Percentiles rank a stretch among this genome's conserved stretches.
Conservation (phyloP, 2,329 filamentous ascomycete genomes). For the Fusarium penzigii region DNA sequence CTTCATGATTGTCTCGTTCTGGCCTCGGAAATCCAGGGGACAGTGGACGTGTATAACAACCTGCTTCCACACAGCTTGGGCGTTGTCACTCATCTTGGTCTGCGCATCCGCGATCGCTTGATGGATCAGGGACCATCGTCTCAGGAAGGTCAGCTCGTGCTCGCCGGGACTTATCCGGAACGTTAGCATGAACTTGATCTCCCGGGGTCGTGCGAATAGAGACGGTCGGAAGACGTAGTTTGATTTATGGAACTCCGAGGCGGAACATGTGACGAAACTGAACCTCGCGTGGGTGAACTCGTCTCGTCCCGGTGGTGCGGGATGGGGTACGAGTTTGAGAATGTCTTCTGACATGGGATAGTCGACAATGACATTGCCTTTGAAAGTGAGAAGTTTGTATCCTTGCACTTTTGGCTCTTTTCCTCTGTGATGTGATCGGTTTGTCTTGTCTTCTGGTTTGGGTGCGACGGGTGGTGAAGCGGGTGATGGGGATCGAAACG, state of each 20-base stretch:
- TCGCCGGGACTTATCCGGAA: too few relatives aligned
- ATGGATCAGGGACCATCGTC: background rate
- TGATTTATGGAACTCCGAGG: background rate
- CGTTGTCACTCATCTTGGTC: too few relatives aligned
- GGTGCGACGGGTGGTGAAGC: too few relatives aligned
- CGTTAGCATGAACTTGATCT: constrained; percentile 1
- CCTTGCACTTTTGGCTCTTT: background rate
- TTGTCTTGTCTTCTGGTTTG: too few relatives aligned
- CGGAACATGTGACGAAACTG: background rate
- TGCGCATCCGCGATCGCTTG: too few relatives aligned
- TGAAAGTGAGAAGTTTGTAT: background rate
- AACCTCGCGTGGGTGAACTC: constrained; percentile 7
- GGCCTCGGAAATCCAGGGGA: too few relatives aligned
- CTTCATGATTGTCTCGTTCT: too few relatives aligned
- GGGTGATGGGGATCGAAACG: too few relatives aligned
- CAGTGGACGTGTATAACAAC: background rate
- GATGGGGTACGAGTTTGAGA: background rate
- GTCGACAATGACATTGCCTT: background rate
- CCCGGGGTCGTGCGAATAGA: background rate
- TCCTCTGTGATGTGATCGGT: too few relatives aligned
- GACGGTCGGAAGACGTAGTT: background rate
- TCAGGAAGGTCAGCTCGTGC: accelerated
- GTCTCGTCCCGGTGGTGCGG: background rate
- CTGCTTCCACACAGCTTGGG: background rate
- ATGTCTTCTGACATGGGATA: background rate